Conservation (phyloP, 192 early-diverging fungal species). For the Nowakowskiella sp. region DNA sequence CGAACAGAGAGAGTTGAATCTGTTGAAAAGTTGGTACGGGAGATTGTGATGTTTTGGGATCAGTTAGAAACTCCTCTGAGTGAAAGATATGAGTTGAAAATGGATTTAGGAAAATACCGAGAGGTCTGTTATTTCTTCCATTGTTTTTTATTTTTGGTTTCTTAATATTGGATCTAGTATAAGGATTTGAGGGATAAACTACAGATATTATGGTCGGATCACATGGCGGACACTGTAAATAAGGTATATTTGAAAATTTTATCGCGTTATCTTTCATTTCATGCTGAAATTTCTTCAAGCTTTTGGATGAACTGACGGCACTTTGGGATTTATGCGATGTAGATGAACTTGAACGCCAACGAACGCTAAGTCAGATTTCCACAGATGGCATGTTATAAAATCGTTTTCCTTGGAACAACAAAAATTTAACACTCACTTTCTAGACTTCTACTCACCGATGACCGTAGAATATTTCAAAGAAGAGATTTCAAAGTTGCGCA, state of each 20-base stretch:
- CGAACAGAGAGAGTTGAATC: too few relatives aligned
- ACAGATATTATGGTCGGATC: slow-evolving; percentile 15
- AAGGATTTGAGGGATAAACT: slow-evolving; percentile 18
- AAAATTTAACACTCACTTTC: neutral
- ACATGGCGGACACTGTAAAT: slow-evolving; percentile 29
- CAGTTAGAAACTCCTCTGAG: slow-evolving; percentile 11
- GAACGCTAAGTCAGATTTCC: slow-evolving; percentile 9
- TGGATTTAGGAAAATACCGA: slow-evolving; percentile 14
- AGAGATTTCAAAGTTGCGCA: slow-evolving; percentile 18
- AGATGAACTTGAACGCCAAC: slow-evolving; percentile 7
- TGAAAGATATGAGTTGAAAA: too few relatives aligned
- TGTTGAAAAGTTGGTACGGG: slow-evolving; percentile 12
- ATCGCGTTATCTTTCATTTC: neutral
- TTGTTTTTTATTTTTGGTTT: neutral
- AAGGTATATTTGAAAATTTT: slow-evolving; percentile 4
- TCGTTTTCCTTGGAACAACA: neutral
- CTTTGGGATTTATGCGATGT: slow-evolving; percentile 32
- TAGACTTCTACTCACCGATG: slow-evolving; percentile 31
- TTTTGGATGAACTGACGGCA: slow-evolving; percentile 12
- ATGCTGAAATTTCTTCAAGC: slow-evolving; percentile 6
- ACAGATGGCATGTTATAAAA: neutral
- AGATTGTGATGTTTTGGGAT: slow-evolving; percentile 29
- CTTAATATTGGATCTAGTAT: slow-evolving; percentile 15
- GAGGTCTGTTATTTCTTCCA: slow-evolving; percentile 4
- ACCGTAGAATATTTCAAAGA: slow-evolving; percentile 16